Evolutionary conservation across 2,329 filamentous ascomycete genomes (phyloP).

Genomic region (Alternaria consortialis): DNA sequence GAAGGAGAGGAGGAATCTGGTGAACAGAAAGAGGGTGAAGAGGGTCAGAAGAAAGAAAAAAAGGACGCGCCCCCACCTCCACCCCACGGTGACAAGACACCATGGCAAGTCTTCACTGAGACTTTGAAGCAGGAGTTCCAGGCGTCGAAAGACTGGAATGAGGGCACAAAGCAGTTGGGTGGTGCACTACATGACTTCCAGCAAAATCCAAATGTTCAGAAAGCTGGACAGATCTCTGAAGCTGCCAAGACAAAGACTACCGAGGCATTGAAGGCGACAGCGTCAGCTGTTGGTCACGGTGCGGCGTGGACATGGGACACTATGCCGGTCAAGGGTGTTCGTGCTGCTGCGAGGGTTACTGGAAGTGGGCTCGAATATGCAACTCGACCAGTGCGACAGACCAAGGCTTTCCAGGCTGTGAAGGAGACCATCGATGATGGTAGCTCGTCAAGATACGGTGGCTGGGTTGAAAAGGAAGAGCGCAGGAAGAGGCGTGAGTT

Average conservation of each 20-base stretch:
- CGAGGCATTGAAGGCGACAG: slow-evolving; percentile 84
- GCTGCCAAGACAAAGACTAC: slow-evolving; percentile 81
- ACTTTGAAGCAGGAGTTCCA: slow-evolving; percentile 95
- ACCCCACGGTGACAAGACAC: slow-evolving; percentile 97
- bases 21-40: slow-evolving; percentile 56
- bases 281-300: slow-evolving; percentile 85
- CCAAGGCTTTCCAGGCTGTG: slow-evolving; percentile 90
- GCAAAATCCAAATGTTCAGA: slow-evolving; percentile 89
- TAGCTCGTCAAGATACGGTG: slow-evolving; percentile 93
- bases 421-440: slow-evolving; percentile 98
- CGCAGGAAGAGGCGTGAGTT: slow-evolving; percentile 79
- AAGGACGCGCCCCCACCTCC: slow-evolving; percentile 80
- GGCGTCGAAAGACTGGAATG: slow-evolving; percentile 98
- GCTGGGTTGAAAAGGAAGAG: slow-evolving; percentile 97
- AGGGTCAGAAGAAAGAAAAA: slow-evolving; percentile 66
- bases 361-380: slow-evolving; percentile 90
- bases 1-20: slow-evolving; percentile 58
- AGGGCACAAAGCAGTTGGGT: slow-evolving; percentile 93
- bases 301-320: slow-evolving; percentile 99
- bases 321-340: slow-evolving; percentile 86
- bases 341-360: slow-evolving; percentile 85
- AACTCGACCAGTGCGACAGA: slow-evolving; percentile 93
- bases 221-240: slow-evolving; percentile 83
- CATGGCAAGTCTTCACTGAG: slow-evolving; percentile 98
- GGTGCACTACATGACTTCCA: slow-evolving; percentile 89